phyloP scores from a whole-genome alignment of 2,329 filamentous ascomycete species.

The Ophiostoma piceae region DNA sequence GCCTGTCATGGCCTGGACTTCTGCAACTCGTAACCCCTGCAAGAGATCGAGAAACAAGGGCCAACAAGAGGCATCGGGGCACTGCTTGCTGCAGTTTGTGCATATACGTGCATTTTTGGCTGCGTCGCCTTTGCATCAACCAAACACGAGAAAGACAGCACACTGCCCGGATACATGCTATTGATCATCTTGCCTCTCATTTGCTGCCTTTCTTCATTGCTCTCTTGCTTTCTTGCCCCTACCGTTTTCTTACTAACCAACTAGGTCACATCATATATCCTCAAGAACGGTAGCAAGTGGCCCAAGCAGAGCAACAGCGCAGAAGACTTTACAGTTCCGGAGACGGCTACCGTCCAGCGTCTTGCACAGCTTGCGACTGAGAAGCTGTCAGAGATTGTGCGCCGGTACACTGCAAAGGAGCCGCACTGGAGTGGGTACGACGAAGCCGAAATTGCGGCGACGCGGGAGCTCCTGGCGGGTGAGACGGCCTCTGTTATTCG shows the following conservation, averaged over 20 bases:
- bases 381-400: constrained; percentile 72
- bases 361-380: constrained; percentile 67
- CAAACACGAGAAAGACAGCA: background rate
- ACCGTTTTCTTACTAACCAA: background rate
- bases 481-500: constrained; percentile 43
- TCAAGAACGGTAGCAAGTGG: constrained; percentile 41
- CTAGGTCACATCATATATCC: constrained; percentile 48
- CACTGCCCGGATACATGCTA: background rate
- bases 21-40: background rate
- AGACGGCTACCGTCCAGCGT: constrained; percentile 55
- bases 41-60: background rate
- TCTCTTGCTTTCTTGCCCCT: background rate
- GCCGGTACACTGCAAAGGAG: constrained; percentile 55
- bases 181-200: background rate
- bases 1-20: background rate
- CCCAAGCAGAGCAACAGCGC: constrained; percentile 38
- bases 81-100: background rate
- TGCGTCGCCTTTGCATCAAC: background rate
- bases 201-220: background rate
- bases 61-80: background rate
- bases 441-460: constrained; percentile 64
- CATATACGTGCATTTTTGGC: background rate
- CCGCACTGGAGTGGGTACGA: constrained; percentile 69
- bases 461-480: constrained; percentile 59
- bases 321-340: constrained; percentile 48